phyloP scores from a whole-genome alignment of 164 flowering plant species.

The Taxillus chinensis region DNA sequence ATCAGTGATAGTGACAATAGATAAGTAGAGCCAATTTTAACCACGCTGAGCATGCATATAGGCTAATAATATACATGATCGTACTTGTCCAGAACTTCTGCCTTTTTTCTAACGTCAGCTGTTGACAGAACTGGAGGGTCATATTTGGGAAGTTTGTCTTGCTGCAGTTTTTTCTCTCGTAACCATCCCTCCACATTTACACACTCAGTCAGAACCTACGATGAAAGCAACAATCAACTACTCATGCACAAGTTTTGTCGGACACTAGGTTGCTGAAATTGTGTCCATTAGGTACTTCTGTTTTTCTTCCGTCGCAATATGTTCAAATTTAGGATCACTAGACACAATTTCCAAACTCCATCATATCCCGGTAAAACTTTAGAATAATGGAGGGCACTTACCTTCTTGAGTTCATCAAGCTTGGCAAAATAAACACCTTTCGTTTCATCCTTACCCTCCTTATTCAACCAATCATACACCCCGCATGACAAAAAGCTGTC shows the following conservation, averaged over 20 bases:
- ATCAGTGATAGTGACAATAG: too few relatives aligned
- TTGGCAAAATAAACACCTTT: too few relatives aligned
- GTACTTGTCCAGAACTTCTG: conserved; percentile 90
- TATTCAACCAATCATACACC: too few relatives aligned
- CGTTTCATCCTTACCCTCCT: too few relatives aligned
- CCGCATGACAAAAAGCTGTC: too few relatives aligned
- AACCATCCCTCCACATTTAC: conserved; percentile 86
- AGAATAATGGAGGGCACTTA: too few relatives aligned
- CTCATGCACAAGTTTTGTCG: too few relatives aligned
- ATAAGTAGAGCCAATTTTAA: too few relatives aligned
- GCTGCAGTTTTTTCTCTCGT: conserved; percentile 79
- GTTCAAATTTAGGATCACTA: conserved; percentile 79
- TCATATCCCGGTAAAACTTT: background rate
- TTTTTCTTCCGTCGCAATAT: conserved; percentile 78
- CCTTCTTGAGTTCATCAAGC: too few relatives aligned
- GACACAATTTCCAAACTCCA: conserved; percentile 24
- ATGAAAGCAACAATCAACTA: background rate
- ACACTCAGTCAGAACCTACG: conserved; percentile 74
- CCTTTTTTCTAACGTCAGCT: conserved; percentile 72
- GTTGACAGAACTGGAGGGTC: conserved; percentile 60
- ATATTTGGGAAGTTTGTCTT: conserved; percentile 67
- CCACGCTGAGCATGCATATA: too few relatives aligned
- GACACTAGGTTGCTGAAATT: too few relatives aligned
- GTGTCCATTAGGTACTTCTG: conserved; percentile 43
- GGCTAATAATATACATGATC: background rate